Evolutionary conservation across 768 basidiomycete genomes (phyloP).

Genomic region (Trametes maxima): DNA sequence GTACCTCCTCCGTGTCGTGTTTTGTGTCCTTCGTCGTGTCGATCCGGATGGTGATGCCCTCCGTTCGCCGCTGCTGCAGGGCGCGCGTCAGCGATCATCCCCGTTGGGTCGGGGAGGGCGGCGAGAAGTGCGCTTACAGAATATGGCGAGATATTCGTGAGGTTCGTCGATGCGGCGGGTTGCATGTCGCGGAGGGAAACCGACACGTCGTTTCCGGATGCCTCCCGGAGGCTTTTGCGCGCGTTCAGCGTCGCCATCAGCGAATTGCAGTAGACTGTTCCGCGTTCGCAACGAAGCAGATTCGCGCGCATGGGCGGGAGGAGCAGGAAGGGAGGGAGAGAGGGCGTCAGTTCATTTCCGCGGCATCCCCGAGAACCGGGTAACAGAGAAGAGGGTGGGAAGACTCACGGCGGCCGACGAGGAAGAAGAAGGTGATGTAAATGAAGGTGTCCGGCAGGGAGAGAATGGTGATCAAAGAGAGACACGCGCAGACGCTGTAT

Average conservation of each 20-base stretch:
- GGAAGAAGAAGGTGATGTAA: constrained; percentile 62
- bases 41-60: constrained; percentile 60
- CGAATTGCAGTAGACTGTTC: constrained; percentile 56
- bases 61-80: constrained; percentile 5
- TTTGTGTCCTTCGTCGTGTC: constrained; percentile 59
- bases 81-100: background rate
- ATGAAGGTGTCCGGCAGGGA: constrained; percentile 52
- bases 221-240: constrained; percentile 26
- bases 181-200: constrained; percentile 22
- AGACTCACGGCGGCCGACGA: constrained; percentile 49
- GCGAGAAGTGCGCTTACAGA: background rate
- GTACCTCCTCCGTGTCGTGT: constrained; percentile 35
- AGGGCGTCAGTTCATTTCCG: background rate
- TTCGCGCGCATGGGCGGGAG: background rate
- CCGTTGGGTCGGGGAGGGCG: background rate
- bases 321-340: background rate
- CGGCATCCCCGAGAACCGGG: background rate
- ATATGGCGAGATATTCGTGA: constrained; percentile 40
- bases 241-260: constrained; percentile 57
- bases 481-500: constrained; percentile 41
- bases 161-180: constrained; percentile 8
- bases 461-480: constrained; percentile 48
- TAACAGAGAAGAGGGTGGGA: constrained; percentile 4
- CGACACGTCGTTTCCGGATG: constrained; percentile 13
- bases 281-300: background rate